Evolutionary conservation across 495 filamentous ascomycete species (phyloP).

Genomic region (Penicilliopsis zonata): DNA sequence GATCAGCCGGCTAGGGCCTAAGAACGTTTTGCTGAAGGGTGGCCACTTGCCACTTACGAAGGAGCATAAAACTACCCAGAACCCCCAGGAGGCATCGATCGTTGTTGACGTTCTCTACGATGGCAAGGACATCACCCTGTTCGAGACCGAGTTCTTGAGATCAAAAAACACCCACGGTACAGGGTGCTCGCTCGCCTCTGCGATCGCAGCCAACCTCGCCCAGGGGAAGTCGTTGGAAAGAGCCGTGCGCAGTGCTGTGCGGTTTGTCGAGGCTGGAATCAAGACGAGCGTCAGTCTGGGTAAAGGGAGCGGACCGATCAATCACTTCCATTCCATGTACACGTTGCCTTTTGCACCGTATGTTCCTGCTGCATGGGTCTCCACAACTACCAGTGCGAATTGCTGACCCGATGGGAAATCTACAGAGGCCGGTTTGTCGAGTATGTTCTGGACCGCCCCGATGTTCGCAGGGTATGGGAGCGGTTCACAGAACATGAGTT

Average conservation of each 20-base stretch:
- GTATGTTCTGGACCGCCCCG: slow-evolving; percentile 63
- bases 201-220: slow-evolving; percentile 80
- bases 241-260: slow-evolving; percentile 59
- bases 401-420: slow-evolving; percentile 1
- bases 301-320: slow-evolving; percentile 76
- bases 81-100: slow-evolving; percentile 43
- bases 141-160: slow-evolving; percentile 55
- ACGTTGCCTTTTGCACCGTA: slow-evolving; percentile 74
- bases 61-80: slow-evolving; percentile 38
- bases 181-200: slow-evolving; percentile 87
- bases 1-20: slow-evolving; percentile 56
- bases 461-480: slow-evolving; percentile 60
- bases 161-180: slow-evolving; percentile 89
- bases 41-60: slow-evolving; percentile 74
- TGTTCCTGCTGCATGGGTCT: slow-evolving; percentile 17
- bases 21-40: slow-evolving; percentile 80
- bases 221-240: slow-evolving; percentile 45
- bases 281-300: slow-evolving; percentile 62
- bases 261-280: slow-evolving; percentile 79
- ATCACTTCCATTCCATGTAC: slow-evolving; percentile 83
- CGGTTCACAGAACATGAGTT: slow-evolving; percentile 70
- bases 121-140: slow-evolving; percentile 35
- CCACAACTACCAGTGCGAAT: background rate
- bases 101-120: slow-evolving; percentile 70
- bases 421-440: slow-evolving; percentile 69